phyloP scores from a whole-genome alignment of 176 grass and related monocot species.

The Carex cristatella region DNA sequence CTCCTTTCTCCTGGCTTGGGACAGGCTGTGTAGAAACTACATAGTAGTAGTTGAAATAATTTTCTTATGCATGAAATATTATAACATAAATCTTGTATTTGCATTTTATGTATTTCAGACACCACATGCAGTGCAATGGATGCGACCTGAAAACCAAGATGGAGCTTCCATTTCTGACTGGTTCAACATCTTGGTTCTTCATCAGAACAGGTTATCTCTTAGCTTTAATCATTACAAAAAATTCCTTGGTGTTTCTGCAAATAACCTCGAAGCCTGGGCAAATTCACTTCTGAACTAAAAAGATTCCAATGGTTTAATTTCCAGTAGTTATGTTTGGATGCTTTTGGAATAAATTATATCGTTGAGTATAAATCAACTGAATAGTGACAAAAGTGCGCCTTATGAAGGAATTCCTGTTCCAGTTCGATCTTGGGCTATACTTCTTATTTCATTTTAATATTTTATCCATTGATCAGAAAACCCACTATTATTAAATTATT shows the following conservation, averaged over 20 bases:
- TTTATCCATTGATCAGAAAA: background rate
- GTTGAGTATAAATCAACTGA: background rate
- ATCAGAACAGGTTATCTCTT: conserved; percentile 59
- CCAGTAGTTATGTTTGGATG: background rate
- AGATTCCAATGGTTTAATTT: background rate
- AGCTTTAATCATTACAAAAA: background rate
- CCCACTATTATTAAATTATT: background rate
- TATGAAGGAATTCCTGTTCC: background rate
- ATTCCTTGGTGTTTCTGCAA: background rate
- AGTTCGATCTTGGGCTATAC: background rate
- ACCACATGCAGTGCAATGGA: conserved; percentile 61
- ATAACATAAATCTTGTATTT: conserved; percentile 9
- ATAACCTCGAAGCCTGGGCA: background rate
- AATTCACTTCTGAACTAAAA: background rate
- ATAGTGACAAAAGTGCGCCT: background rate
- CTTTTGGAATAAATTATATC: background rate
- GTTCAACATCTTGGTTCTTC: conserved; percentile 87
- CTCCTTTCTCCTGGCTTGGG: too few species aligned
- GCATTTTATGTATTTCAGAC: conserved; percentile 42
- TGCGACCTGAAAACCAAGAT: conserved; percentile 48
- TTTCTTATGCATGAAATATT: background rate
- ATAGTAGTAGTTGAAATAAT: background rate
- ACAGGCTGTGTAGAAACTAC: too few species aligned
- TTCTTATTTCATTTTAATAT: background rate
- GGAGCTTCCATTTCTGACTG: conserved; percentile 41